Percentiles rank a stretch among this genome's conserved stretches.
phyloP scores from a whole-genome alignment of 2,329 filamentous ascomycete genomes.

The Penicillium sp. region DNA sequence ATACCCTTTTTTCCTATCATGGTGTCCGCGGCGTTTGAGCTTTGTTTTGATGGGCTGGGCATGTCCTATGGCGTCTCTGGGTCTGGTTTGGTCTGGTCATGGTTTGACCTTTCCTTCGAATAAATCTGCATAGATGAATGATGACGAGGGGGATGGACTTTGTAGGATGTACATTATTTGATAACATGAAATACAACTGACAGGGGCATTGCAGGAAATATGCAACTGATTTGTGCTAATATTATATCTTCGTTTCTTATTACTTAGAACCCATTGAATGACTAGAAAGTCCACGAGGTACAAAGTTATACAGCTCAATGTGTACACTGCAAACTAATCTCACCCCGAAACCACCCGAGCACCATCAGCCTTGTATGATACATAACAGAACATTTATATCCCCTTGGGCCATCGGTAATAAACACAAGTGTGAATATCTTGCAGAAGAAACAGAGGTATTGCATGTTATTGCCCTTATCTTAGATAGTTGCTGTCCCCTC shows the following conservation, averaged over 20 bases:
- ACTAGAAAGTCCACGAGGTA: neutral
- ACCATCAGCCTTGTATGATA: neutral
- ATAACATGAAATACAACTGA: slow-evolving; percentile 18
- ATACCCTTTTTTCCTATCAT: slow-evolving; percentile 15
- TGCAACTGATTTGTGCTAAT: slow-evolving; percentile 1
- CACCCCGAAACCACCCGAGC: neutral
- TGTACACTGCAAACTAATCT: neutral
- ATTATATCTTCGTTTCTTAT: neutral
- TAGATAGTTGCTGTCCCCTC: too few relatives aligned
- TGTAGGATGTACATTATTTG: slow-evolving; percentile 28
- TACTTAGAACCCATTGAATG: neutral
- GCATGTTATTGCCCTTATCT: too few relatives aligned
- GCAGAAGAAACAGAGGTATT: too few relatives aligned
- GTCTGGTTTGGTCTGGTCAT: slow-evolving; percentile 15
- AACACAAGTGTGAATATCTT: neutral
- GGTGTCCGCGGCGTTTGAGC: slow-evolving; percentile 14
- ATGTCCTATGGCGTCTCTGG: slow-evolving; percentile 21
- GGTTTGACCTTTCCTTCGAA: slow-evolving; percentile 8
- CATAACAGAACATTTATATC: neutral
- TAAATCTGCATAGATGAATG: slow-evolving; percentile 30
- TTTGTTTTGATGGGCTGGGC: slow-evolving; percentile 8
- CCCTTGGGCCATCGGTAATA: neutral
- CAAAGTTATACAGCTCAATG: neutral
- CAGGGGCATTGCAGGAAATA: slow-evolving; percentile 3
- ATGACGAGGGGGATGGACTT: slow-evolving; percentile 17